Conservation (phyloP, 2,329 filamentous ascomycete genomes). For the Aspergillus luchuensis region DNA sequence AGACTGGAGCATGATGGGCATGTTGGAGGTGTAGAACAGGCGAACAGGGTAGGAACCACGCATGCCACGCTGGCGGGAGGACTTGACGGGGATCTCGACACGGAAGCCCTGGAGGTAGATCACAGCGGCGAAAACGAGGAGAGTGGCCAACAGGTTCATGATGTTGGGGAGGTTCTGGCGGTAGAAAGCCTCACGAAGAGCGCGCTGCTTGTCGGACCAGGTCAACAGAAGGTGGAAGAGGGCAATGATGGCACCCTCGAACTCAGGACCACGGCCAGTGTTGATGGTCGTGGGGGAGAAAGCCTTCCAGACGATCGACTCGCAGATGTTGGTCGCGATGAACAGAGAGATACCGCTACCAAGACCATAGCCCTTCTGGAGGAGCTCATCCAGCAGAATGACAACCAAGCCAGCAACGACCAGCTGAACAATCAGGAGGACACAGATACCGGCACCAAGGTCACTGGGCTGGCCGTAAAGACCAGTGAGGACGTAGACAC, state of each 20-base stretch:
- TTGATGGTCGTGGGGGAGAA: constrained; percentile 99
- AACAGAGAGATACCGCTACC: constrained; percentile 98
- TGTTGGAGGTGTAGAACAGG: constrained; percentile 99
- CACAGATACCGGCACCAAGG: constrained; percentile 95
- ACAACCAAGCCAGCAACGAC: constrained; percentile 97
- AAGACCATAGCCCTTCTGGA: constrained; percentile 98
- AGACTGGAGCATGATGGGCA: constrained; percentile 99
- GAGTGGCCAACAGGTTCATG: constrained; percentile 95
- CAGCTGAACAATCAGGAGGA: constrained; percentile 96
- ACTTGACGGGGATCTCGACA: constrained; percentile 99
- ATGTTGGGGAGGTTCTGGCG: constrained; percentile 99
- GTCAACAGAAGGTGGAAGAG: constrained; percentile 97
- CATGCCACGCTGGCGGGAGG: constrained; percentile 96
- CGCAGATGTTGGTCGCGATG: constrained; percentile 99
- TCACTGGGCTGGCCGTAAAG: constrained; percentile 97
- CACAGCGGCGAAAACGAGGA: constrained; percentile 91
- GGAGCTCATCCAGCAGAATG: constrained; percentile 96
- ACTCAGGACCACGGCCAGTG: constrained; percentile 97
- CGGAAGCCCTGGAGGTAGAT: constrained; percentile 99
- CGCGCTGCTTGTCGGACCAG: constrained; percentile 99
- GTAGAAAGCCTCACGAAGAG: constrained; percentile 98
- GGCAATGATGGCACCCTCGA: constrained; percentile 96
- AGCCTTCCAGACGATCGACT: constrained; percentile 99
- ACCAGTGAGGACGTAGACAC: constrained; percentile 96
- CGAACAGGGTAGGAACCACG: constrained; percentile 97